Conservation (phyloP, 2,329 filamentous ascomycete species). For the Paecilomyces formosus region DNA sequence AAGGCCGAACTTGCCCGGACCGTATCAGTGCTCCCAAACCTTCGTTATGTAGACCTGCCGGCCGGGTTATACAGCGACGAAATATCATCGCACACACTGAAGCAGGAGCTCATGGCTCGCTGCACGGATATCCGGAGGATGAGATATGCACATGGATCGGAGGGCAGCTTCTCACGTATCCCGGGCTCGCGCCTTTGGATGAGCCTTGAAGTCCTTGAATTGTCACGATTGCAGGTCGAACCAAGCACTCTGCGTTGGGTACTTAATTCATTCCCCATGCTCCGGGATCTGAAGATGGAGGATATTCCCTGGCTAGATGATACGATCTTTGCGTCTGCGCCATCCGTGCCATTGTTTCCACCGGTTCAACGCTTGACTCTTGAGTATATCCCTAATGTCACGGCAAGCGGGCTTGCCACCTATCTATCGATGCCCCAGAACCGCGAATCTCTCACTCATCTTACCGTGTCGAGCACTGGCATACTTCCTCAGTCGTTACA, state of each 20-base stretch:
- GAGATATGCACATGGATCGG: conserved; percentile 72
- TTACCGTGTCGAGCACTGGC: conserved; percentile 66
- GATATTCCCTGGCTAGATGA: conserved; percentile 66
- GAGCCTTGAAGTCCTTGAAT: conserved; percentile 35
- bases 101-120: conserved; percentile 74
- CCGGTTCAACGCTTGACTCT: conserved; percentile 66
- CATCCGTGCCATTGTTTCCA: conserved; percentile 65
- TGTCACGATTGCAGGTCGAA: conserved; percentile 31
- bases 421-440: conserved; percentile 60
- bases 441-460: conserved; percentile 53
- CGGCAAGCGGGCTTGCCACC: conserved; percentile 59
- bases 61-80: conserved; percentile 83
- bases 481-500: conserved; percentile 43
- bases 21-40: conserved; percentile 74
- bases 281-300: conserved; percentile 69
- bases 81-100: conserved; percentile 62
- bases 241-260: conserved; percentile 54
- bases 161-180: conserved; percentile 67
- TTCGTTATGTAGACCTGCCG: conserved; percentile 85
- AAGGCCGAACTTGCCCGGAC: conserved; percentile 79
- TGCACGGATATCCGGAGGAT: conserved; percentile 84
- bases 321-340: conserved; percentile 61
- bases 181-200: conserved; percentile 45
- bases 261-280: conserved; percentile 56
- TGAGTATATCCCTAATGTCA: conserved; percentile 64